Base-by-base conservation (phyloP, 805 yeast genomes). In the Hanseniaspora occidentalis region DNA sequence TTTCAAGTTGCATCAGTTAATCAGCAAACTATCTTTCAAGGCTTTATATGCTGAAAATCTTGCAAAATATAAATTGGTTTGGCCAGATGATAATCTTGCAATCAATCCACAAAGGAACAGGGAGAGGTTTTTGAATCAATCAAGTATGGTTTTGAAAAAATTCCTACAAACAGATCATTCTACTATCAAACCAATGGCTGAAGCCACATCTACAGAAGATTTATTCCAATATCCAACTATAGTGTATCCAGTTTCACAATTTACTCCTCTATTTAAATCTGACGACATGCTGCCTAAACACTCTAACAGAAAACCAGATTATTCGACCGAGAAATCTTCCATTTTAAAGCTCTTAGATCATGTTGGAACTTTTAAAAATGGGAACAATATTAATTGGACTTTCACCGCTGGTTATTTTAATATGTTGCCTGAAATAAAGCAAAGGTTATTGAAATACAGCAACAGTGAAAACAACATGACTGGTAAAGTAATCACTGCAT, bases 331-430 rank as follows among this genome's bases (percentile, higher is more conserved):
- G 54, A 77, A 79, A 47, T 77, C 77, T 6, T 75, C 83, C 0
- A 62, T 89, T 24, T 58, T 82, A 31, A 62, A 79, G 23, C 57
- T 83, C 3, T 63, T 84, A 33, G 69, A 84, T 2, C 68, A 67
- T 43, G 50, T 67, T 40, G 63, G 75, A 38, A 75, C 75, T 50
- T 27, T 37, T 14, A 16, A 26, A 17, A 11, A 24, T 18, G 64
- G 75, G 31, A 14, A 21, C 6, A 68, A 75, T 20, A 69, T 78
- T 21, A 69, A 67, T 39, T 89, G 95, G 94, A 72, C 83, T 47
- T 79, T 92, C 51, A 92, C 98, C 0, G 96, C 97, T 0, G 98
- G 98, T 2, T 92, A 92, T 57, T 92, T 92, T 66, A 92, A 92
- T 58, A 79, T 92, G 75, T 73, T 79, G 31, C 84, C 94, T 1